phyloP scores from a whole-genome alignment of 2,329 filamentous ascomycete genomes.

The Colletotrichum orbiculare region DNA sequence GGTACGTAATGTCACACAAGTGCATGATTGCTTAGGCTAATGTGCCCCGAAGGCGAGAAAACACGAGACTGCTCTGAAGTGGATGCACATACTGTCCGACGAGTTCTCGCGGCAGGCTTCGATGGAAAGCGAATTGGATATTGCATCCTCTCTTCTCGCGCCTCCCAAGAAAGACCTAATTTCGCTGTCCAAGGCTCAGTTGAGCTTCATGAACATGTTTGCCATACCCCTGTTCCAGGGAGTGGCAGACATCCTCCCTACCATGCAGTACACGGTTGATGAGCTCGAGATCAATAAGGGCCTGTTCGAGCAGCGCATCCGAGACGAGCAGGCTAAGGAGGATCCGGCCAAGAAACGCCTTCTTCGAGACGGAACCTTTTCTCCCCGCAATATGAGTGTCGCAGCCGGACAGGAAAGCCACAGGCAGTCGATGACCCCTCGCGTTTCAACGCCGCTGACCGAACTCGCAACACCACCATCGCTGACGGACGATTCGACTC shows the following conservation, averaged over 20 bases:
- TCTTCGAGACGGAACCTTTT: conserved; percentile 55
- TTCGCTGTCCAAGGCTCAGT: conserved; percentile 87
- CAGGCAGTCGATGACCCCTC: conserved; percentile 27
- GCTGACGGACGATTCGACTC: conserved; percentile 39
- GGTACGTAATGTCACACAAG: conserved; percentile 63
- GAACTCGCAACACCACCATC: conserved; percentile 32
- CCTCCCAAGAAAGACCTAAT: conserved; percentile 85
- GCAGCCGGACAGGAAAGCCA: conserved; percentile 40
- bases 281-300: conserved; percentile 83
- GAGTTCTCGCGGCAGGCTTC: conserved; percentile 93
- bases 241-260: conserved; percentile 86
- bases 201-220: conserved; percentile 97
- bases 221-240: conserved; percentile 91
- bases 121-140: conserved; percentile 90
- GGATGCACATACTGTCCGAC: conserved; percentile 94
- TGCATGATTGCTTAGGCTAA: conserved; percentile 35
- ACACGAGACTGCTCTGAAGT: conserved; percentile 83
- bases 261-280: conserved; percentile 84
- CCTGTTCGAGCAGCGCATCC: conserved; percentile 77
- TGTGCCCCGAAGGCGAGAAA: conserved; percentile 74
- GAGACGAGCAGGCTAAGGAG: conserved; percentile 68
- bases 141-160: conserved; percentile 88
- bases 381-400: conserved; percentile 58
- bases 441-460: conserved; percentile 32
- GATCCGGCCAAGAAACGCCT: conserved; percentile 50